These are phyloP conservation scores for Dictyostelium citrinum DNA, from an alignment of 78 protist species.

Conservation along the genomic window DNA sequence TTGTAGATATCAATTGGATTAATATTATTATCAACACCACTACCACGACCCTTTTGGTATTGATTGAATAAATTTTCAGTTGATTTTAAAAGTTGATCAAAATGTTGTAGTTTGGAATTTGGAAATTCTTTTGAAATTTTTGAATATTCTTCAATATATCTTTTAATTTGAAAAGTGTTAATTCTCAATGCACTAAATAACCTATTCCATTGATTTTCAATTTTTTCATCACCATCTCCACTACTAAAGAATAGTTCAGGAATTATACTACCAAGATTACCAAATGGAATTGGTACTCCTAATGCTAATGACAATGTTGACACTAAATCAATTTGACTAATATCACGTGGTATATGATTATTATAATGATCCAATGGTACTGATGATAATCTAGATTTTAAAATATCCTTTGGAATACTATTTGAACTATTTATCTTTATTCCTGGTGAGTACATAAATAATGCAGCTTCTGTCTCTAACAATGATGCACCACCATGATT, in stretches of 20 bases:
- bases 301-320: conserved; percentile 88
- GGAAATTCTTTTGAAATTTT: conserved; percentile 28
- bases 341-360: conserved; percentile 12
- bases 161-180: conserved; percentile 43
- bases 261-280: conserved; percentile 65
- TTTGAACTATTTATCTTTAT: not conserved
- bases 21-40: not conserved
- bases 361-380: not conserved
- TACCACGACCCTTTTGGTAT: too few relatives aligned
- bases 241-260: conserved; percentile 61
- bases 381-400: not conserved
- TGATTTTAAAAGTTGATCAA: not conserved
- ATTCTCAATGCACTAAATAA: conserved; percentile 21
- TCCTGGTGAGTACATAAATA: conserved; percentile 59
- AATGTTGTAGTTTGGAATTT: not conserved
- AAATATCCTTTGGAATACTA: not conserved
- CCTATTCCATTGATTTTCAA: not conserved
- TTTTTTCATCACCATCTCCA: not conserved
- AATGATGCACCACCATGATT: conserved; percentile 89
- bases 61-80: not conserved
- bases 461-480: conserved; percentile 70
- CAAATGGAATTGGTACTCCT: conserved; percentile 94
- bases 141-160: conserved; percentile 50
- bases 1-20: not conserved
- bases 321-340: conserved; percentile 92